Evolutionary conservation across 495 filamentous ascomycete species (phyloP), one percentile per base, ranked within the genome.

Genomic region (Aspergillus steynii): DNA sequence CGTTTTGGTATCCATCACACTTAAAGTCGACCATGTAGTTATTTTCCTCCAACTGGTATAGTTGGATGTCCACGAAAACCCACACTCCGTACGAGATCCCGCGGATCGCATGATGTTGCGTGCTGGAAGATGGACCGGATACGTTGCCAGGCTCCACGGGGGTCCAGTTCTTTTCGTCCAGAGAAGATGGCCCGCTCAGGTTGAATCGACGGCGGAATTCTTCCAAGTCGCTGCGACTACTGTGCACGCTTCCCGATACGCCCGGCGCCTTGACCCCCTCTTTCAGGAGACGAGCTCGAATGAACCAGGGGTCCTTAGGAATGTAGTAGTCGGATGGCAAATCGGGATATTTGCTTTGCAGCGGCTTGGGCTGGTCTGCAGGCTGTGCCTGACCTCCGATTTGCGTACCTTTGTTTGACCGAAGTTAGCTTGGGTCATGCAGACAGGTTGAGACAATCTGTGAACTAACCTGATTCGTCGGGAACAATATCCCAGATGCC

Each of bases 21-120:
- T 96, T 98, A 83, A 99, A 98, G 72, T 99, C 95, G 29, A 99
- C 95, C 63, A 98, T 88, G 74, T 93, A 99, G 65, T 93, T 93
- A 58, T 90, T 90, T 46, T 87, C 85, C 73, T 99, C 95, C 74
- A 99, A 89, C 68, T 94, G 90, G 72, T 99, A 99, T 31, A 99
- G 87, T 72, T 99, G 95, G 59, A 99, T 96, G 56, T 95, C 93
- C 72, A 98, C 87, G 67, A 96, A 94, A 62, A 98, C 92, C 79
- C 77, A 82, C 26, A 80, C 77, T 12, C 79, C 79, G 58, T 81
- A 73, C 2, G 71, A 71, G 12, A 82, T 76, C 1, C 73, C 65
- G 15, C 70, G 67, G 29, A 73, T 67, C 0, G 70, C 69, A 47
- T 63, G 69, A 2, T 72, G 66, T 47, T 73, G 71, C 3, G 73